Evolutionary conservation across 2,329 filamentous ascomycete species (phyloP), one percentile per base, ranked within the genome.

Genomic region (Diaporthe aspalathi): DNA sequence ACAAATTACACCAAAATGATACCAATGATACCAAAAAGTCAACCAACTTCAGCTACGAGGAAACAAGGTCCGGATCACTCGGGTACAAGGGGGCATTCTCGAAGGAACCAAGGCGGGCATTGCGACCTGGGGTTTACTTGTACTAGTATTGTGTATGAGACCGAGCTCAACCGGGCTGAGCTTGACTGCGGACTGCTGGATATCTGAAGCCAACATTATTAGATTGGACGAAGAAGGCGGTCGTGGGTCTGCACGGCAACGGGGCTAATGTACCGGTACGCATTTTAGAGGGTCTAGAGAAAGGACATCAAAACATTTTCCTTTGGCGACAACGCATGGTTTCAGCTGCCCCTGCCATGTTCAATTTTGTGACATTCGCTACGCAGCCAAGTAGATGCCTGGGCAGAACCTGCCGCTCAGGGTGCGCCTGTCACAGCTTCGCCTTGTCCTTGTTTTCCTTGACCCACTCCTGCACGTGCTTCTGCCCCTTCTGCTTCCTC

Each of bases 381-480:
- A 9, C 2, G 11, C 14, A 14, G 4, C 7, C 14, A 5, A 7
- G 27, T 22, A 20, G 7, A 22, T 20, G 8, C 29, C 20, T 12
- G 20, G 16, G n/a, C 17, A 47, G 43, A 17, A 63, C 12, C 2
- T 35, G 17, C 20, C 17, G 6, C 9, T 20, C 40, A 32, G 40
- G n/a, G 40, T 62, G 17, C 17, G 22, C 3, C 49, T 20, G 11
- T 77, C 72, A 84, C 76, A 85, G 75, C 76, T 83, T 85, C 5
- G 83, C 78, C 76, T 80, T 82, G 47, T 81, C 82, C 72, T 81
- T 32, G 9, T 38, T 81, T 60, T 82, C 73, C 54, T 70, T 77
- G 81, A 85, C 86, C 81, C 87, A 86, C 75, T 84, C 82, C 72
- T 84, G 83, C 67, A 89, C 86, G 75, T 82, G 81, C 77, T 78